A percentile compares a stretch with the other conserved stretches of the same genome.
phyloP scores from a whole-genome alignment of 2,329 filamentous ascomycete species.

The Calycina herbarum region DNA sequence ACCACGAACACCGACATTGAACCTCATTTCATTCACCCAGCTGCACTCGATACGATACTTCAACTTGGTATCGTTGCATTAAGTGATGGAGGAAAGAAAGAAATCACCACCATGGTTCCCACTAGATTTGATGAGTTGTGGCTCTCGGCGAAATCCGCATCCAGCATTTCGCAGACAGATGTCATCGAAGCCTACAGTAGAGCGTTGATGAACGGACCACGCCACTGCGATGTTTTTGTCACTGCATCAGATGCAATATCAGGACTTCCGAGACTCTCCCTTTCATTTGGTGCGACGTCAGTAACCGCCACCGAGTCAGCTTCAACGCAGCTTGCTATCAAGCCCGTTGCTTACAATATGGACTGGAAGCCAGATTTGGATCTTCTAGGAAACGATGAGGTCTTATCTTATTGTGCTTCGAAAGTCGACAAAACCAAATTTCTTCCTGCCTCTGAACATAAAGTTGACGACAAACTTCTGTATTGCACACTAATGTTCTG shows the following conservation, averaged over 20 bases:
- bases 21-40: constrained; percentile 11
- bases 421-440: background rate
- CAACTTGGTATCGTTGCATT: constrained; percentile 10
- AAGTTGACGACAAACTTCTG: background rate
- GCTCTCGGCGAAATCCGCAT: background rate
- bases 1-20: background rate
- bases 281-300: background rate
- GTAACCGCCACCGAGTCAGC: background rate
- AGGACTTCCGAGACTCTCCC: background rate
- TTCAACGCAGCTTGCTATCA: background rate
- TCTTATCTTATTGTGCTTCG: constrained; percentile 1
- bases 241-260: constrained; percentile 2
- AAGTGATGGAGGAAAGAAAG: constrained; percentile 7
- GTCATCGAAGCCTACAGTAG: background rate
- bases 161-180: background rate
- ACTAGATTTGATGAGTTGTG: constrained; percentile 10
- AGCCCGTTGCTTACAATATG: constrained; percentile 7
- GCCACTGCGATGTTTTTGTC: constrained; percentile 2
- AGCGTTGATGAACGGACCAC: background rate
- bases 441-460: background rate
- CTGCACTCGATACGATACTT: constrained; percentile 12
- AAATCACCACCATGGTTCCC: constrained; percentile 9
- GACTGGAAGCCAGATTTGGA: constrained; percentile 19
- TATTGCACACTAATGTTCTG: constrained; percentile 6
- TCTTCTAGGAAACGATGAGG: background rate